Conservation (phyloP, 2,329 filamentous ascomycete species). For the Penicillium sclerotigenum region DNA sequence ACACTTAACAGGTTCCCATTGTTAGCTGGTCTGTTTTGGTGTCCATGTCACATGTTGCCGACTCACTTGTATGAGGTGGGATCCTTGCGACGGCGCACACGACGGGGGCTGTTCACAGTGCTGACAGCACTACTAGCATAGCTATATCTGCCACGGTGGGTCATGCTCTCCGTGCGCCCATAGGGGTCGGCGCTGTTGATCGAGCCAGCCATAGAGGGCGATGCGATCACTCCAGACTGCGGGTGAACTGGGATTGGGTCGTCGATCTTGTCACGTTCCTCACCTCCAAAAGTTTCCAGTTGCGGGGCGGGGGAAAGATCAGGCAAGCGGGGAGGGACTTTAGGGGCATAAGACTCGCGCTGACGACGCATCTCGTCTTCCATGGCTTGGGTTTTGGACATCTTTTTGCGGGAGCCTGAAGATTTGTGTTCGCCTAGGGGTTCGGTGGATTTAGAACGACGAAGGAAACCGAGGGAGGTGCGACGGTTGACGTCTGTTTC, state of each 20-base stretch:
- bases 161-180: slow-evolving; percentile 87
- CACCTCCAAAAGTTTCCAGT: slow-evolving; percentile 60
- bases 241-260: slow-evolving; percentile 46
- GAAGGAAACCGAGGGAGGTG: slow-evolving; percentile 58
- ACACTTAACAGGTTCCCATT: slow-evolving; percentile 57
- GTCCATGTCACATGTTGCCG: not conserved
- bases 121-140: slow-evolving; percentile 90
- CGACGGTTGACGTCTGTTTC: slow-evolving; percentile 37
- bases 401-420: slow-evolving; percentile 38
- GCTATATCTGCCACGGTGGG: slow-evolving; percentile 90
- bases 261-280: slow-evolving; percentile 60
- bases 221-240: slow-evolving; percentile 21
- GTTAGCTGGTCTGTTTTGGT: not conserved
- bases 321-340: slow-evolving; percentile 57
- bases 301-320: slow-evolving; percentile 47
- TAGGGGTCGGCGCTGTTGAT: slow-evolving; percentile 63
- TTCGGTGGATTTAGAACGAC: slow-evolving; percentile 66
- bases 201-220: slow-evolving; percentile 26
- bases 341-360: slow-evolving; percentile 55
- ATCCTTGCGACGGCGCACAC: slow-evolving; percentile 91
- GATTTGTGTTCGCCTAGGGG: slow-evolving; percentile 53
- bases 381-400: slow-evolving; percentile 37
- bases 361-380: slow-evolving; percentile 55
- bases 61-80: slow-evolving; percentile 97
- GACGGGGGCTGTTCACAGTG: slow-evolving; percentile 86